These are phyloP conservation scores for Saturnispora mendoncae DNA, from an alignment of 805 yeast genomes.

Conservation along the genomic window DNA sequence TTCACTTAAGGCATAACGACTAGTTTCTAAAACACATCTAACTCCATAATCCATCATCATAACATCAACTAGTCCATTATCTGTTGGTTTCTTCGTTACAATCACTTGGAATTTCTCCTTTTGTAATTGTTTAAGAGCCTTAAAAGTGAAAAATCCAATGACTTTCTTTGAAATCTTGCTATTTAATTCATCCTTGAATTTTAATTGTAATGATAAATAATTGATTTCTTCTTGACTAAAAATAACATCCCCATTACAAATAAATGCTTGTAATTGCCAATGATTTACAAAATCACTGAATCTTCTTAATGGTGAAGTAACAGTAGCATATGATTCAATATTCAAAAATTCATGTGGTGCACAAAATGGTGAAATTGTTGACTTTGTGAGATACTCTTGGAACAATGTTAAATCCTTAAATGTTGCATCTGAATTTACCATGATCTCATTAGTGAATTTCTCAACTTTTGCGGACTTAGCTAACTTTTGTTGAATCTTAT, in stretches of 20 bases:
- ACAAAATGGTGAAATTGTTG: conserved; percentile 41
- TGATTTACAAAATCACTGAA: conserved; percentile 75
- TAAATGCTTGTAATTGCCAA: conserved; percentile 52
- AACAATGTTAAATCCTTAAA: conserved; percentile 36
- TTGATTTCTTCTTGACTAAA: conserved; percentile 30
- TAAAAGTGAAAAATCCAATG: conserved; percentile 25
- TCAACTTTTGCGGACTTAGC: conserved; percentile 20
- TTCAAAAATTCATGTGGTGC: conserved; percentile 56
- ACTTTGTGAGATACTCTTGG: conserved; percentile 41
- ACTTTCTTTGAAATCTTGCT: conserved; percentile 21
- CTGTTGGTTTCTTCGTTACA: conserved; percentile 34
- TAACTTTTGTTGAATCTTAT: conserved; percentile 26
- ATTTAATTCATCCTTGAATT: conserved; percentile 34
- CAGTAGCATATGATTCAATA: conserved; percentile 52
- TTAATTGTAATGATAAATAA: conserved; percentile 35
- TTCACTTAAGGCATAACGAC: conserved; percentile 21
- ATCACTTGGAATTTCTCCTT: conserved; percentile 33
- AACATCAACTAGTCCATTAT: conserved; percentile 29
- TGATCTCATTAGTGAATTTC: conserved; percentile 17
- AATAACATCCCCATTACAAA: conserved; percentile 24
- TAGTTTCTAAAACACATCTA: conserved; percentile 22
- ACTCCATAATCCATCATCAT: conserved; percentile 27
- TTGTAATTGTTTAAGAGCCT: conserved; percentile 21
- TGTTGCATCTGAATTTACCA: conserved; percentile 20
- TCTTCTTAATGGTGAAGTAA: conserved; percentile 85